Conservation (phyloP, 164 flowering plant genomes). For the Annona squamosa region DNA sequence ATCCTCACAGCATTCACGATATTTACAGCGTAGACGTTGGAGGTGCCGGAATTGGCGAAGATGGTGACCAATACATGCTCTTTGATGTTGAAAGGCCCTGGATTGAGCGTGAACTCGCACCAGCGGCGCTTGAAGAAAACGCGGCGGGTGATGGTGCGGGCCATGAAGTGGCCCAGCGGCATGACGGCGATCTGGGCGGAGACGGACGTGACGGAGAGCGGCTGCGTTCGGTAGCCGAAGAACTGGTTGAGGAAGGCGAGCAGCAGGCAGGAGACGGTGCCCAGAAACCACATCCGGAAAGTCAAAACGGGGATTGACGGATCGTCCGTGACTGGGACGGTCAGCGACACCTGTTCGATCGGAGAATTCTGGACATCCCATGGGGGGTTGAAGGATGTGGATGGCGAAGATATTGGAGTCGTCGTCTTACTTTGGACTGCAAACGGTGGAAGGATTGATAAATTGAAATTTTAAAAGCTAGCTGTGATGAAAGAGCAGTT, state of each 20-base stretch:
- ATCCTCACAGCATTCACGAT: conserved; percentile 67
- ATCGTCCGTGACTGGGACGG: conserved; percentile 74
- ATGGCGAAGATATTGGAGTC: not conserved
- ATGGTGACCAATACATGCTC: conserved; percentile 93
- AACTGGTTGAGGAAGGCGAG: conserved; percentile 90
- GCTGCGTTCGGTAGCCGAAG: conserved; percentile 82
- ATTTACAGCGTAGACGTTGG: conserved; percentile 77
- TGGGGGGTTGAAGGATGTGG: not conserved
- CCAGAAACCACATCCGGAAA: conserved; percentile 81
- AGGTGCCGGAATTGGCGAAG: conserved; percentile 90
- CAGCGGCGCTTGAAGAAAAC: conserved; percentile 47
- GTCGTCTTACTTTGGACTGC: not conserved
- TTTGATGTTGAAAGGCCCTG: conserved; percentile 88
- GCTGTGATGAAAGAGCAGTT: not conserved
- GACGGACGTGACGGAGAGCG: conserved; percentile 59
- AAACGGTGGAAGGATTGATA: not conserved
- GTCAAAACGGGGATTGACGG: conserved; percentile 65
- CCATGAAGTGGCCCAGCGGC: conserved; percentile 82
- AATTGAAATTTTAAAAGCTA: not conserved
- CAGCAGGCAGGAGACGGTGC: conserved; percentile 51
- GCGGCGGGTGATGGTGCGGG: conserved; percentile 39
- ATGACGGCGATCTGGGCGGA: conserved; percentile 89
- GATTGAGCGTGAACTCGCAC: conserved; percentile 69
- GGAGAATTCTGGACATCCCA: conserved; percentile 41
- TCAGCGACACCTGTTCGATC: conserved; percentile 62